Base-by-base conservation (phyloP, 805 yeast genomes). In the Nakazawaea siamensis region DNA sequence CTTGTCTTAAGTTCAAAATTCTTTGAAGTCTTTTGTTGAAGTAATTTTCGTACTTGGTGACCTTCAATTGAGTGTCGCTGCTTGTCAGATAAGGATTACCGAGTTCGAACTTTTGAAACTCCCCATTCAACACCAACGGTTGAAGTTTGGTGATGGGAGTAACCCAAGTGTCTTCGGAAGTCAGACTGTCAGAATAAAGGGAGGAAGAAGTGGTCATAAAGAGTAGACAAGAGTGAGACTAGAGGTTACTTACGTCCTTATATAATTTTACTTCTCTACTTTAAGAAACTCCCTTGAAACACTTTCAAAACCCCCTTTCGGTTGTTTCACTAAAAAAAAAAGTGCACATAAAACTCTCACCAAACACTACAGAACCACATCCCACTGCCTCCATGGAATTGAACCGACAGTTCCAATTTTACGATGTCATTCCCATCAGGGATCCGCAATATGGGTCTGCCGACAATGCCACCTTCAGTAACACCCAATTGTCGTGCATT, bases 381-480 rank as follows among this genome's bases (percentile, higher is more conserved):
- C n/a, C n/a, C n/a, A n/a, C n/a, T n/a, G n/a, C n/a, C n/a, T n/a
- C n/a, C 18, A 35, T 35, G 38, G 38, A 35, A 24, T 30, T 35
- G 34, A 35, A 21, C 18, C 19, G 90, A 40, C 95, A 83, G 50
- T 83, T 90, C 57, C 85, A 84, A 41, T 82, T 90, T 55, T 87
- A 82, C 54, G 95, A 86, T 35, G 68, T 73, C 24, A 68, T 77
- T 0, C 96, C 96, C 5, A 80, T 92, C 14, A 61, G 77, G 41
- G 98, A 92, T 51, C 97, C 97, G 4, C 62, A 71, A 40, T 67
- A 71, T 38, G 78, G 79, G 5, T 63, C 80, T 8, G 32, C 30
- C 0, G 65, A 64, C 4, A 61, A 67, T 4, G 80, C 83, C 0
- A 61, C 88, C 18, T 88, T 80, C 54, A 84, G 96, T 2, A 95